Evolutionary conservation across 257 asterid species (phyloP).

Genomic region (Petunia axillaris): DNA sequence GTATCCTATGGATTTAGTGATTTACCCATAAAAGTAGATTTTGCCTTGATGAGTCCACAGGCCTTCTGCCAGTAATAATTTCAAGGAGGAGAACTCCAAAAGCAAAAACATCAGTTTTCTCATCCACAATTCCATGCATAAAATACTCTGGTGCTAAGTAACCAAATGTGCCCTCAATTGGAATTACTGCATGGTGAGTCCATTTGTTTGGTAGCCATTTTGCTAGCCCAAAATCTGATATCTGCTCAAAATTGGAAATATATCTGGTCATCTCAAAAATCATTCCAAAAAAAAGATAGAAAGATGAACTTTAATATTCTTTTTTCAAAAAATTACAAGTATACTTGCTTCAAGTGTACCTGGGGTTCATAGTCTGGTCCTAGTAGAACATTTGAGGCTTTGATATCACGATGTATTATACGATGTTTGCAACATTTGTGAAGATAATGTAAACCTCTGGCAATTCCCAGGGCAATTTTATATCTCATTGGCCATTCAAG

Average conservation of each 20-base stretch:
- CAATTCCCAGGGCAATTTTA: slow-evolving; percentile 68
- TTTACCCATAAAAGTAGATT: slow-evolving; percentile 78
- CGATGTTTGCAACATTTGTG: slow-evolving; percentile 90
- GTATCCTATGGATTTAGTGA: background rate
- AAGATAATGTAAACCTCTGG: slow-evolving; percentile 76
- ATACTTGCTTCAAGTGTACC: slow-evolving; percentile 34
- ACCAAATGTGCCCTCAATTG: slow-evolving; percentile 90
- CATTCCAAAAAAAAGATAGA: no score
- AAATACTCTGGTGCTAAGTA: slow-evolving; percentile 88
- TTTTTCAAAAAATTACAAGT: background rate
- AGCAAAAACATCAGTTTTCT: slow-evolving; percentile 79
- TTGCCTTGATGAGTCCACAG: slow-evolving; percentile 62
- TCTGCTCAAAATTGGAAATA: slow-evolving; percentile 36
- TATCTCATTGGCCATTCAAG: slow-evolving; percentile 75
- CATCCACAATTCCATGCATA: slow-evolving; percentile 90
- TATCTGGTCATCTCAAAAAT: background rate
- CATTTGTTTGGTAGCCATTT: slow-evolving; percentile 87
- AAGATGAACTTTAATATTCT: background rate
- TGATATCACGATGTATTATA: slow-evolving; percentile 85
- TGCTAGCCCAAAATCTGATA: slow-evolving; percentile 88
- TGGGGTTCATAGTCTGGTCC: slow-evolving; percentile 79
- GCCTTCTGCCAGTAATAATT: slow-evolving; percentile 77
- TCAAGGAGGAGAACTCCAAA: slow-evolving; percentile 84
- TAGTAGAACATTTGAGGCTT: slow-evolving; percentile 86
- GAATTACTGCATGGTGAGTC: slow-evolving; percentile 80